These are phyloP conservation scores for Gossypium thurberi DNA, from an alignment of 345 rosid genomes.

Conservation along the genomic window DNA sequence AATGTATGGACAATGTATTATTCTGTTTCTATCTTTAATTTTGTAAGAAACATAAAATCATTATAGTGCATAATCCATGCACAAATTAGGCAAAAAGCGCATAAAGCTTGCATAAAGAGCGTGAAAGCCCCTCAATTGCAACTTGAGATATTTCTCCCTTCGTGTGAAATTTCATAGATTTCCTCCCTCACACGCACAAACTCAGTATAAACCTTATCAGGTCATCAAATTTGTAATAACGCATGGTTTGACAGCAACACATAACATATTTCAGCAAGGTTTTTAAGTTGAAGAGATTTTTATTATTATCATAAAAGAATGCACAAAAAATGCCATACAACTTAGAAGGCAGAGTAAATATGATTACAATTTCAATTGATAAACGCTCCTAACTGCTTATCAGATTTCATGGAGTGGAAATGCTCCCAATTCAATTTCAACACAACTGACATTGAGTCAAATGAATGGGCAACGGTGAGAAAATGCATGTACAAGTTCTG, in stretches of 20 bases:
- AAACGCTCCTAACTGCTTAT: neutral
- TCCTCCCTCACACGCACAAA: neutral
- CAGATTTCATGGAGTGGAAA: slow-evolving; percentile 6
- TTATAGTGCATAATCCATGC: neutral
- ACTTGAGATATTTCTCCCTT: neutral
- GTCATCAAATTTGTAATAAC: neutral
- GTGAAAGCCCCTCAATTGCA: neutral
- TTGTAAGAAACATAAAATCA: neutral
- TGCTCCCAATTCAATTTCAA: neutral
- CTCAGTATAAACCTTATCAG: neutral
- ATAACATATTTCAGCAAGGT: neutral
- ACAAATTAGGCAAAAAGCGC: neutral
- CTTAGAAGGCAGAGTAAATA: neutral
- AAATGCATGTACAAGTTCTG: slow-evolving; percentile 18
- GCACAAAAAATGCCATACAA: neutral
- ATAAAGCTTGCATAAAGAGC: neutral
- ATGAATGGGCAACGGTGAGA: neutral
- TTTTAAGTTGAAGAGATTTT: neutral
- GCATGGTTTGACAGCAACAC: neutral
- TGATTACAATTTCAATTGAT: slow-evolving; percentile 3
- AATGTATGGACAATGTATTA: neutral
- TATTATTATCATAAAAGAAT: neutral
- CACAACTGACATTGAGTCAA: neutral
- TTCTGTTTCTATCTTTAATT: neutral
- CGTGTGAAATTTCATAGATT: neutral